Evolutionary conservation across 176 grass and related monocot species (phyloP), one percentile per base, ranked within the genome.

Genomic region (Ampelocalamus luodianensis): DNA sequence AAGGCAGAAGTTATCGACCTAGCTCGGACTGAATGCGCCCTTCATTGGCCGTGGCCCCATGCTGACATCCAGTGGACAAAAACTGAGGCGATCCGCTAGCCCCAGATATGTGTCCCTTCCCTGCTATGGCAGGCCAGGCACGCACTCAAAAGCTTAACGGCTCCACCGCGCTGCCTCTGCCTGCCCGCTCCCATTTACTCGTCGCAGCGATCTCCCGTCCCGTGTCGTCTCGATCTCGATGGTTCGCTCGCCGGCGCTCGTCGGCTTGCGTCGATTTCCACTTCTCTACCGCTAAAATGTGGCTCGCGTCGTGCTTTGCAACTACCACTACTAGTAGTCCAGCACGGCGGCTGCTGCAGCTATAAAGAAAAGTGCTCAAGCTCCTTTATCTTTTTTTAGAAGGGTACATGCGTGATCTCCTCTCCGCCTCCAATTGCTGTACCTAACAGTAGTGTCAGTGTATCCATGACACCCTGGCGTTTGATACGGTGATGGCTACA

Each of bases 381-480:
- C 44, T 22, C 13, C 10, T 66, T 79, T 73, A 45, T 39, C 4
- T 10, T 26, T 74, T 73, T 11, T 4, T 2, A 14, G 39, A 22
- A 61, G n/a, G 51, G 54, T 58, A 62, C 71, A 37, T 48, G 37
- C 65, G 59, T 1, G 64, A 59, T 68, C 58, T 3, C 62, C 67
- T 10, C 46, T 3, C 69, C 58, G 4, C 17, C 61, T 66, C 63
- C 27, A n/a, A 77, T 34, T 61, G 53, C 9, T 77, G 5, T 58
- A 86, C 78, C 88, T 82, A 86, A 77, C 65, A 64, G 71, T 14
- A 38, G 9, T 43, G 55, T 38, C 4, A 29, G 40, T 43, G 69
- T 40, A 37, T 51, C 53, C 62, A 42, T 54, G 78, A 86, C 64
- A 78, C 55, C 72, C 78, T 82, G 83, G 78, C 44, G 78, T 82